phyloP scores from a whole-genome alignment of 768 basidiomycete species.

The Mycena olivaceomarginata region DNA sequence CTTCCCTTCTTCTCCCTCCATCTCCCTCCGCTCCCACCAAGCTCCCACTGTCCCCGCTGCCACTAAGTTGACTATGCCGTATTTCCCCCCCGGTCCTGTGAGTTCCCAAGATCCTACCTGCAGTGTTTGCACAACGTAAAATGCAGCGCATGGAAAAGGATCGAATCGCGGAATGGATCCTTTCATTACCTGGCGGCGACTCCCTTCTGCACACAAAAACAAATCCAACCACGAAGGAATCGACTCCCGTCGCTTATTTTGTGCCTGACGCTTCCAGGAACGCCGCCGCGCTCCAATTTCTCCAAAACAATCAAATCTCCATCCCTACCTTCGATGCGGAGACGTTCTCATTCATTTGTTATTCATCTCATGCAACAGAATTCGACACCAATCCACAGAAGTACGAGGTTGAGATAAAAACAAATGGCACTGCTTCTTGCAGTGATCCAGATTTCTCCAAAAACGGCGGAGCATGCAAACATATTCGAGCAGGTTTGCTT shows the following conservation, averaged over 20 bases:
- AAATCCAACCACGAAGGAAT: background rate
- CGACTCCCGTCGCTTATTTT: constrained; percentile 4
- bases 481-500: constrained; percentile 8
- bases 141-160: constrained; percentile 5
- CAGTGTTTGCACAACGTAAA: constrained; percentile 37
- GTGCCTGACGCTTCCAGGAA: background rate
- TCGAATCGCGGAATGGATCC: constrained; percentile 21
- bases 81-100: no score
- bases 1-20: no score
- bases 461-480: constrained; percentile 22
- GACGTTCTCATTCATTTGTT: constrained; percentile 16
- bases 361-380: constrained; percentile 11
- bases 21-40: no score
- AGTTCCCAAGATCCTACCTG: constrained; percentile 44
- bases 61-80: no score
- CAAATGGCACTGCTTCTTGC: constrained; percentile 15
- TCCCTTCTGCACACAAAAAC: background rate
- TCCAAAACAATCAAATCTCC: constrained; percentile 4
- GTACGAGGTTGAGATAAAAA: background rate
- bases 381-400: background rate
- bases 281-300: background rate
- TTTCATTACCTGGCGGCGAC: constrained; percentile 5
- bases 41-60: no score
- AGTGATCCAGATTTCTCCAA: background rate
- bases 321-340: background rate